Evolutionary conservation across 2,329 filamentous ascomycete species (phyloP), one percentile per base, ranked within the genome.

Genomic region (Colletotrichum sp.): DNA sequence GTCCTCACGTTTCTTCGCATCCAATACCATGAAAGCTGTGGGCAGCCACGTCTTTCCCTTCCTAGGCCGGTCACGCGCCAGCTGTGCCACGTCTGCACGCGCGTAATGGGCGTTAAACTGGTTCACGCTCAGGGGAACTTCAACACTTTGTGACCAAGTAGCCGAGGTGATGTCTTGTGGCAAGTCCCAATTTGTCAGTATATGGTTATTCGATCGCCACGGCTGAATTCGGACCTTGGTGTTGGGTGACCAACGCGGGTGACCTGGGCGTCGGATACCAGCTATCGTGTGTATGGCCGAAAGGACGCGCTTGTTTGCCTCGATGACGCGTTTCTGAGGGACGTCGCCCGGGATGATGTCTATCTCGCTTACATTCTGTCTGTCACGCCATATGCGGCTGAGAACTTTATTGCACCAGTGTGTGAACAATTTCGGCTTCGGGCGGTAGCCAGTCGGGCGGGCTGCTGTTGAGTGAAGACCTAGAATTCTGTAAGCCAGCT

Each of bases 271-370:
- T 15, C 72, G 36, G 16, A 72, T 44, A 25, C 72, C 72, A 6
- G 69, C 63, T 4, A 75, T 28, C 6, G 52, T 75, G 8, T 52
- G 52, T 0, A 75, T 72, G 8, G 72, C 72, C 22, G 68, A 72
- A 30, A 72, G 28, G n/a, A 75, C 9, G 13, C 55, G 28, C 36
- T 69, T 67, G 55, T 66, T 72, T 11, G 72, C 72, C 69, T 61
- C 68, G 61, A 75, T 25, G 39, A 67, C 44, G 15, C 72, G 69
- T 9, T 48, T n/a, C 61, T 75, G 39, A 3, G 30, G 36, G 25
- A 67, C 55, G 6, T 52, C 55, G 8, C 69, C 72, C 19, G 5
- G 16, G 4, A 32, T 6, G 28, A 22, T 34, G 2, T 34, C 59
- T 15, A n/a, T 63, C n/a, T 63, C 32, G 9, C 0, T 2, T 0